Conservation (phyloP, 345 rosid species). For the Heritiera littoralis region DNA sequence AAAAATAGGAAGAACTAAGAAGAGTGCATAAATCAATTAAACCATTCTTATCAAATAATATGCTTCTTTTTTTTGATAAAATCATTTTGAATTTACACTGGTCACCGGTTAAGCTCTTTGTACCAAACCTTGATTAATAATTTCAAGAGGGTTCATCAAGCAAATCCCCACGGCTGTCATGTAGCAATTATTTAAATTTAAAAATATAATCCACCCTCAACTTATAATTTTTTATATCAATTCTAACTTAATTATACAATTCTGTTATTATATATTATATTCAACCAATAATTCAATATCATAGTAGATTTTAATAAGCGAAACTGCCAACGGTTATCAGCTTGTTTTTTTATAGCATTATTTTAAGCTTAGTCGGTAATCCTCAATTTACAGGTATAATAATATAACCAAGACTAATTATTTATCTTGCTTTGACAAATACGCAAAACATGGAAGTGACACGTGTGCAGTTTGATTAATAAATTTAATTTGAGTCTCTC, state of each 20-base stretch:
- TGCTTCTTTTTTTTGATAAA: too few relatives aligned
- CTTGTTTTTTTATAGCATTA: neutral
- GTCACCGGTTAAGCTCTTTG: conserved; percentile 17
- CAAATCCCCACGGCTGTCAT: conserved; percentile 21
- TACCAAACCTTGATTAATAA: conserved; percentile 35
- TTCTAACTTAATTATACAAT: neutral
- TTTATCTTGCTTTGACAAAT: neutral
- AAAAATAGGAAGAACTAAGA: too few relatives aligned
- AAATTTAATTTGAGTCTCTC: neutral
- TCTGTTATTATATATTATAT: neutral
- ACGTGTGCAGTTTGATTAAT: neutral
- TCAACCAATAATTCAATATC: conserved; percentile 6
- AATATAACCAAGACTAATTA: neutral
- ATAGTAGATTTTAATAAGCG: neutral
- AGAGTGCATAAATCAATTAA: too few relatives aligned
- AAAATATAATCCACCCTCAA: neutral
- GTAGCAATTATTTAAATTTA: conserved; percentile 14
- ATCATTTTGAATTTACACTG: neutral
- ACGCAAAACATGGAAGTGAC: neutral
- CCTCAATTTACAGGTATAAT: neutral
- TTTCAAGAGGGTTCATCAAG: neutral
- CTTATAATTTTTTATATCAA: neutral
- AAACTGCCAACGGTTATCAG: conserved; percentile 18
- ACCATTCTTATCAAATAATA: too few relatives aligned
- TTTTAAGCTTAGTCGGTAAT: neutral